Base-by-base conservation (phyloP, 352 stramenopile species). In the Phytophthora tentaculata region DNA sequence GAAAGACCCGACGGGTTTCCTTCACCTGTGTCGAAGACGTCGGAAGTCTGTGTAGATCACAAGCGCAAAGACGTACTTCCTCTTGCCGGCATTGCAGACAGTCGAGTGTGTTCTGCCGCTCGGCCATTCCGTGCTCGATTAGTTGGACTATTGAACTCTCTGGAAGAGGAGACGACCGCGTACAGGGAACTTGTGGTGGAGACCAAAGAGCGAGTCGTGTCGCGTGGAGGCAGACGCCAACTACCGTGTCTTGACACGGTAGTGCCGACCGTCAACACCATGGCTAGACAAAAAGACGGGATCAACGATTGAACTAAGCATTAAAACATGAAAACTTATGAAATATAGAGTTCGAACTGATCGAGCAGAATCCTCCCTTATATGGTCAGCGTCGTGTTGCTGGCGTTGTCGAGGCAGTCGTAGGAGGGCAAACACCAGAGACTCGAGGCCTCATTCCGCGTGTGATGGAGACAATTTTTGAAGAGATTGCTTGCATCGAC, bases 161-260 rank as follows among this genome's bases (percentile, higher is more conserved):
- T 93, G 17, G 81, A 93, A 60, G 83, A 91, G 45, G 81, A 91
- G 64, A 89, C 85, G 12, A 82, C 64, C 12, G 78, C 83, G 9
- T 88, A 71, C 22, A 63, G 53, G 45, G 56, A 74, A 32, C 67
- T 72, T 13, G 47, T 64, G 5, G 56, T 66, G 44, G 63, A 76
- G 28, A 76, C 68, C 22, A 76, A 72, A 56, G 62, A 72, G 32
- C 56, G 63, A 39, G 17, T 32, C 8, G 35, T 48, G 22, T 71
- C 63, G 12, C 51, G 63, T 16, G 37, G 22, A 41, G 57, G 53
- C 12, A 61, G 63, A 49, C 56, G 23, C 10, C 61, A 71, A 35
- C 29, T 69, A 17, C 63, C 68, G 22, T 47, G 68, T 48, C 52
- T 74, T n/a, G 67, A 74, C 32, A 3, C 8, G 10, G 9, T 44